Base-by-base conservation (phyloP, 257 asterid species). In the Ajuga chamaepitys region DNA sequence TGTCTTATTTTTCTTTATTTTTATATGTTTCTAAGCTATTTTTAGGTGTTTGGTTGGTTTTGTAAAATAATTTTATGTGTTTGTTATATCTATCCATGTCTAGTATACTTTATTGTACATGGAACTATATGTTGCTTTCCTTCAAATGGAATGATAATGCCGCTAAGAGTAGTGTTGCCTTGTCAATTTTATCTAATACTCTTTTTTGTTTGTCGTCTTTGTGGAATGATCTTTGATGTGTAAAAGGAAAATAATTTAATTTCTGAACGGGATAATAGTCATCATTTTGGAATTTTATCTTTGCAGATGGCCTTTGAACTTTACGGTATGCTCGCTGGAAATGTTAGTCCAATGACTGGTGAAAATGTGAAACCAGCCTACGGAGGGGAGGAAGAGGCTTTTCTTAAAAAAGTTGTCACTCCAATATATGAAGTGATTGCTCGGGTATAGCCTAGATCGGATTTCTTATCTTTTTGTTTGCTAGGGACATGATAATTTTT, bases 371-470 rank as follows among this genome's bases (percentile, higher is more conserved):
- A 94, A 83, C 99, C 97, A 52, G 97, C 99, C 47, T 94, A 94
- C 77, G 99, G 99, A 70, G 99, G 97, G 68, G 97, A 90, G 72
- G 97, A 94, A 75, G 99, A 94, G 82, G 96, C 96, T 73, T 94
- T 90, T 73, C 78, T 94, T 59, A 78, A 69, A 62, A 86, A 90
- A 83, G 95, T 94, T 62, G 95, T 94, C 41, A 88, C 97, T 68
- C 99, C 99, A 55, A 94, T 94, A 68, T 90, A 94, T 88, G 83
- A 90, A 78, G 96, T 94, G 80, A 94, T 90, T 77, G 95, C 89
- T 66, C 82, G 68, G 95, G 99, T 94, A 88, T 71, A 60, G 22
- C 66, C n/a, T 53, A 48, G 44, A 41, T 68, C 35, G 58, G 60
- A 58, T 35, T 51, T 11, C 9, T 51, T 73, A 28, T 37, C 20